These are phyloP conservation scores for Aspergillus ruber DNA, from an alignment of 2,329 filamentous ascomycete genomes.

Conservation along the genomic window DNA sequence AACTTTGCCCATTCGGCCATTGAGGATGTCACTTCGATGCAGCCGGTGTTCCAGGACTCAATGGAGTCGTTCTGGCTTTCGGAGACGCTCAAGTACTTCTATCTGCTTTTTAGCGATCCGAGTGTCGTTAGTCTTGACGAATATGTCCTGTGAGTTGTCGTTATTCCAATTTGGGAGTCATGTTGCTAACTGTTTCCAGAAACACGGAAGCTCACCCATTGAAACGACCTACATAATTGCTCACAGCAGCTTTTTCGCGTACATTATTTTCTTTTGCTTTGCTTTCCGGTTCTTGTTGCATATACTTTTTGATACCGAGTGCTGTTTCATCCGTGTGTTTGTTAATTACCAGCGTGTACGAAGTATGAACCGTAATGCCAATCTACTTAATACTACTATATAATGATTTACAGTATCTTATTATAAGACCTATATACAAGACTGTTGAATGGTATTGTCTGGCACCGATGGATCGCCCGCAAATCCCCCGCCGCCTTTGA, in stretches of 20 bases:
- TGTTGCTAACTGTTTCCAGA: constrained; percentile 2
- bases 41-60: constrained; percentile 45
- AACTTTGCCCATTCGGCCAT: constrained; percentile 60
- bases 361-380: too few species aligned
- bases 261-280: not conserved
- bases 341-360: too few species aligned
- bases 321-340: too few species aligned
- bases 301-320: not conserved
- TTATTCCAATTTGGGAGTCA: not conserved
- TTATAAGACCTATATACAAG: too few species aligned
- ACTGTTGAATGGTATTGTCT: not conserved
- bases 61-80: constrained; percentile 72
- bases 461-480: not conserved
- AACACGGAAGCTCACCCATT: constrained; percentile 23
- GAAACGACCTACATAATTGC: constrained; percentile 14
- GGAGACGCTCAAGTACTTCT: constrained; percentile 45
- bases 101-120: constrained; percentile 41
- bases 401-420: not conserved
- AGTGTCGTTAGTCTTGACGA: constrained; percentile 40
- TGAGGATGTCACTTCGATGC: constrained; percentile 55
- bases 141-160: constrained; percentile 38
- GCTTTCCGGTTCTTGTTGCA: not conserved
- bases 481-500: constrained; percentile 2
- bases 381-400: not conserved
- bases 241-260: too few species aligned